Percentiles rank a stretch among this genome's conserved stretches.
Evolutionary conservation across 2,329 filamentous ascomycete genomes (phyloP).

Genomic region (Trichoderma arundinaceum): DNA sequence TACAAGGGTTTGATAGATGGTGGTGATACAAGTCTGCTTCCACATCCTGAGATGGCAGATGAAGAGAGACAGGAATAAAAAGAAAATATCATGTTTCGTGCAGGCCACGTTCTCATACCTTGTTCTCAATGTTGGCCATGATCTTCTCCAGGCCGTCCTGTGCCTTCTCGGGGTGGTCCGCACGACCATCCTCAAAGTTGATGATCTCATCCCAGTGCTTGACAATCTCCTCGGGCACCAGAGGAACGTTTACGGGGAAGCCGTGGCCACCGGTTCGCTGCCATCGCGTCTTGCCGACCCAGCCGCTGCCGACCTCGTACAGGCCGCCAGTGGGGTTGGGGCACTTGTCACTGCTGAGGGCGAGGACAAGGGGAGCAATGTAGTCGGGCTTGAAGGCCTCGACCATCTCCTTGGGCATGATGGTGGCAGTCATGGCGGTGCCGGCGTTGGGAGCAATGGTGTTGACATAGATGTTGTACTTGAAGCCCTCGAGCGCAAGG

Average conservation of each 20-base stretch:
- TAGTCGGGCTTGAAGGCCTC: conserved; percentile 99
- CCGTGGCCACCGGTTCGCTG: conserved; percentile 87
- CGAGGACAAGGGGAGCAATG: conserved; percentile 89
- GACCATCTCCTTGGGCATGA: conserved; percentile 96
- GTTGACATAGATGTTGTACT: conserved; percentile 98
- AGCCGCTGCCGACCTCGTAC: conserved; percentile 94
- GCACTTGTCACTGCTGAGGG: conserved; percentile 83
- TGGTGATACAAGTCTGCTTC: conserved; percentile 21
- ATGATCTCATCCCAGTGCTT: conserved; percentile 78
- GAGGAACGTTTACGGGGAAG: conserved; percentile 84
- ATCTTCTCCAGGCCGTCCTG: conserved; percentile 78
- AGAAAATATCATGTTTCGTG: conserved; percentile 1
- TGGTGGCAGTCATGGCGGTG: conserved; percentile 90
- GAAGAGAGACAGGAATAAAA: not conserved
- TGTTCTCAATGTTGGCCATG: conserved; percentile 77
- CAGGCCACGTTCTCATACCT: conserved; percentile 25
- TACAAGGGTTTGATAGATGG: conserved; percentile 25
- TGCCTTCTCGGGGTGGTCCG: conserved; percentile 82
- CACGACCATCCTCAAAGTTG: conserved; percentile 85
- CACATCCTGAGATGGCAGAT: conserved; percentile 6
- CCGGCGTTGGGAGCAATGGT: conserved; percentile 97
- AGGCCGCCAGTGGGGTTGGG: conserved; percentile 85
- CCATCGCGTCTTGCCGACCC: conserved; percentile 92
- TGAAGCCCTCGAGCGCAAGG: conserved; percentile 87
- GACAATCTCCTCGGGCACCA: conserved; percentile 84